Conservation (phyloP, 2,329 filamentous ascomycete genomes). For the Pseudovirgaria hyperparasitica region DNA sequence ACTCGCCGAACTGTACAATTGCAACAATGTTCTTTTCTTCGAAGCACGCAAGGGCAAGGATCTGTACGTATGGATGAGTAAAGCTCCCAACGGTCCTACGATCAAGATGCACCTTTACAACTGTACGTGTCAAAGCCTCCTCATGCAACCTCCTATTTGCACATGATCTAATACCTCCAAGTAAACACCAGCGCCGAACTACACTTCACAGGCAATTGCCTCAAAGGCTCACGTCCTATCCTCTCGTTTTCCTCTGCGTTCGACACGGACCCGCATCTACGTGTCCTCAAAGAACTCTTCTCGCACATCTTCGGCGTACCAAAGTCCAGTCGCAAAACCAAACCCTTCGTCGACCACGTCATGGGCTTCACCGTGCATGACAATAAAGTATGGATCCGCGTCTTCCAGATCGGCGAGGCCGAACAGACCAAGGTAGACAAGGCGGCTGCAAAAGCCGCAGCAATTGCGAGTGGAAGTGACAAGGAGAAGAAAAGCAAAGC, state of each 20-base stretch:
- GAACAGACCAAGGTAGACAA: slow-evolving; percentile 42
- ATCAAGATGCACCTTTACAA: slow-evolving; percentile 71
- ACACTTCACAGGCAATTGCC: slow-evolving; percentile 86
- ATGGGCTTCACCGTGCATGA: slow-evolving; percentile 86
- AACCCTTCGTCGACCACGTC: slow-evolving; percentile 92
- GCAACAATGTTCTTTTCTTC: slow-evolving; percentile 90
- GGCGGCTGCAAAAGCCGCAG: too few relatives aligned
- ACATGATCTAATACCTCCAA: slow-evolving; percentile 26
- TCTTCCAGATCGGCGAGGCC: slow-evolving; percentile 84
- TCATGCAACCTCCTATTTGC: slow-evolving; percentile 6
- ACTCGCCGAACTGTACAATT: slow-evolving; percentile 61
- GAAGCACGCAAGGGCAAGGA: slow-evolving; percentile 91
- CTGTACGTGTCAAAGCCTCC: slow-evolving; percentile 29
- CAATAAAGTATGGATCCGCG: slow-evolving; percentile 89
- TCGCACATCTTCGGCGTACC: slow-evolving; percentile 87
- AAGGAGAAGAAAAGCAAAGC: slow-evolving; percentile 32
- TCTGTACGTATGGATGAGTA: slow-evolving; percentile 86
- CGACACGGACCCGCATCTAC: slow-evolving; percentile 66
- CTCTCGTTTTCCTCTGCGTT: slow-evolving; percentile 87
- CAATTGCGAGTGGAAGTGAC: too few relatives aligned
- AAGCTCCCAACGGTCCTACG: slow-evolving; percentile 72
- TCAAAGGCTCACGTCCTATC: slow-evolving; percentile 83
- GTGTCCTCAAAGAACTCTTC: slow-evolving; percentile 79
- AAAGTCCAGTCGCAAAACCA: slow-evolving; percentile 73
- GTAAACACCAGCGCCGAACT: slow-evolving; percentile 95